Conservation (phyloP, 257 asterid species). For the Euphrasia confusa region DNA sequence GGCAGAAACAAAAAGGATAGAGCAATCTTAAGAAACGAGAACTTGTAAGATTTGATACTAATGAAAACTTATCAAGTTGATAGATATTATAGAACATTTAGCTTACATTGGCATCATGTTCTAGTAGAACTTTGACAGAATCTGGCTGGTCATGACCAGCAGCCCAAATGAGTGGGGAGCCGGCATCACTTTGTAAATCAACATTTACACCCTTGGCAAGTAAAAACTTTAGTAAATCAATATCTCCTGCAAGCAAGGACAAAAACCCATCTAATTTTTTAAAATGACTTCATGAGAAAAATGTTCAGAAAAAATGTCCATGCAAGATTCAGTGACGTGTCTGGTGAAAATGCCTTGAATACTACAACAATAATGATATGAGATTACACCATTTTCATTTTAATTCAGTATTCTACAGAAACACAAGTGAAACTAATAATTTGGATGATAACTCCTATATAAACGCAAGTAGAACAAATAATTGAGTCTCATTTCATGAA, state of each 20-base stretch:
- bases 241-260: constrained; percentile 62
- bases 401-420: constrained; percentile 1
- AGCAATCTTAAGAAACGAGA: constrained; percentile 13
- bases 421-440: background rate
- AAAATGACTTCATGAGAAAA: constrained; percentile 10
- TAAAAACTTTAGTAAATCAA: constrained; percentile 57
- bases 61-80: constrained; percentile 17
- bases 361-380: background rate
- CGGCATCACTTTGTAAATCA: constrained; percentile 83
- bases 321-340: background rate
- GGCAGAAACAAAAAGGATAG: constrained; percentile 9
- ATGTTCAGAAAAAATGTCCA: background rate
- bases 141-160: constrained; percentile 88
- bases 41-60: background rate
- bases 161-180: constrained; percentile 95
- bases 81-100: background rate
- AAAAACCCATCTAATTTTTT: constrained; percentile 18
- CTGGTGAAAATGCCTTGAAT: constrained; percentile 2
- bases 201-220: constrained; percentile 62
- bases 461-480: background rate
- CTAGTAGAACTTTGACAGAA: constrained; percentile 69
- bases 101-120: constrained; percentile 78
- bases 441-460: background rate
- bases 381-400: constrained; percentile 4
- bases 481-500: constrained; percentile 1